phyloP scores from a whole-genome alignment of 306 rosid genomes.

The Adenanthera pavonina region DNA sequence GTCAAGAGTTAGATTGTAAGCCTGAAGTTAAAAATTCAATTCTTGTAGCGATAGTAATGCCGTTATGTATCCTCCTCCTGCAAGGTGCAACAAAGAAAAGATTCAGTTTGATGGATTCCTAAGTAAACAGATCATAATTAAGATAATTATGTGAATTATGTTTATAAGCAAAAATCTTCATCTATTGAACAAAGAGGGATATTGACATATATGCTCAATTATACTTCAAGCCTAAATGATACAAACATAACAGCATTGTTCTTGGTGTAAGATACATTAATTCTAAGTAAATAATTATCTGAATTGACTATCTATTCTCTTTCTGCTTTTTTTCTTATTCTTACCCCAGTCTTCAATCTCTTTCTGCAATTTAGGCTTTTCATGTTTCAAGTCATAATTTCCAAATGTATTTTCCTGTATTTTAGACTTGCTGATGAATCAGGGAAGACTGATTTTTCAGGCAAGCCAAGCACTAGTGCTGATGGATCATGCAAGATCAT shows the following conservation, averaged over 20 bases:
- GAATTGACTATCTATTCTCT: slow-evolving; percentile 3
- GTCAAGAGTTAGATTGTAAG: slow-evolving; percentile 5
- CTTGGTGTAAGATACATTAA: slow-evolving; percentile 20
- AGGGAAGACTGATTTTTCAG: slow-evolving; percentile 55
- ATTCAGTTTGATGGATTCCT: slow-evolving; percentile 20
- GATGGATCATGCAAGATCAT: slow-evolving; percentile 66
- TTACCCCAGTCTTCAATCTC: slow-evolving; percentile 11
- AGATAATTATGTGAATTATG: slow-evolving; percentile 2
- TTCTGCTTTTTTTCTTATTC: slow-evolving; percentile 26
- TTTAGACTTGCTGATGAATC: slow-evolving; percentile 57
- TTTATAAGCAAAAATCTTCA: slow-evolving; percentile 17
- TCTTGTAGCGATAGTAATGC: slow-evolving; percentile 20
- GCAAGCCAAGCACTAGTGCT: slow-evolving; percentile 50
- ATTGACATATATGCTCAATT: slow-evolving; percentile 16
- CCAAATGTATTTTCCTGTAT: slow-evolving; percentile 23
- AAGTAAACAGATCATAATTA: neutral
- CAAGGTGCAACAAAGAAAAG: neutral
- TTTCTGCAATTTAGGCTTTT: slow-evolving; percentile 18
- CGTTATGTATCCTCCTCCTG: neutral
- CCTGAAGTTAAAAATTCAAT: slow-evolving; percentile 16
- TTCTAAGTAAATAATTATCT: neutral
- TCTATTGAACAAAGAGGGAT: slow-evolving; percentile 9
- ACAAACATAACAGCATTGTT: slow-evolving; percentile 16
- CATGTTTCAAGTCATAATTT: slow-evolving; percentile 33
- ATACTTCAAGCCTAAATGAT: slow-evolving; percentile 13